Percentiles rank a stretch among this genome's conserved stretches.
Evolutionary conservation across 2,329 filamentous ascomycete genomes (phyloP).

Genomic region (Colletotrichum eremochloae): DNA sequence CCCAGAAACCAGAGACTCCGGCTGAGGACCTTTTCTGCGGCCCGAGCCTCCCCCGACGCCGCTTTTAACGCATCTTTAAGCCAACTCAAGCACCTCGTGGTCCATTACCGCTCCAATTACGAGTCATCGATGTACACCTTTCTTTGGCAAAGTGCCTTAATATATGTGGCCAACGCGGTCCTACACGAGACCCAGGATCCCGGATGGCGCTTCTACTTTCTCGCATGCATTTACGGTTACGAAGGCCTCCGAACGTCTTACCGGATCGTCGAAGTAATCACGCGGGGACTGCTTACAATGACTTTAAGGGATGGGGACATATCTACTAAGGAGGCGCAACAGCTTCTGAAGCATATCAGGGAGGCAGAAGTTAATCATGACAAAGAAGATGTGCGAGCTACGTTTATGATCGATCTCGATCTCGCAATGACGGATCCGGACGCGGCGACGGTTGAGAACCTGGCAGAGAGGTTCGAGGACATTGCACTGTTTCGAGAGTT

Average conservation of each 20-base stretch:
- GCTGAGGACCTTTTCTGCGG: slow-evolving; percentile 50
- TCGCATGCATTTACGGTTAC: slow-evolving; percentile 56
- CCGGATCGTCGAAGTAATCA: slow-evolving; percentile 53
- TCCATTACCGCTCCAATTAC: slow-evolving; percentile 53
- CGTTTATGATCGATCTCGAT: slow-evolving; percentile 55
- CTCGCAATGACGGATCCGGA: slow-evolving; percentile 52
- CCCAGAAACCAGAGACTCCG: slow-evolving; percentile 18
- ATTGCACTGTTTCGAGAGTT: slow-evolving; percentile 53
- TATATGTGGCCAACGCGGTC: slow-evolving; percentile 56
- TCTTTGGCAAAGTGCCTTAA: slow-evolving; percentile 57
- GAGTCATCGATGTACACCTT: slow-evolving; percentile 52
- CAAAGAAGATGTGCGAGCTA: slow-evolving; percentile 49
- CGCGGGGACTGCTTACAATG: slow-evolving; percentile 53
- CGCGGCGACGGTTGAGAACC: slow-evolving; percentile 50
- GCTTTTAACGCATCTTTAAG: slow-evolving; percentile 52
- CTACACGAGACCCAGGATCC: slow-evolving; percentile 48
- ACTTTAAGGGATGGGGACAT: slow-evolving; percentile 51
- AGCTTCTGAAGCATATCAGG: slow-evolving; percentile 49
- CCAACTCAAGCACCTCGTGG: slow-evolving; percentile 55
- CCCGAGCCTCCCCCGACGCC: slow-evolving; percentile 47
- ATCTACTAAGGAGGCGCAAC: slow-evolving; percentile 47
- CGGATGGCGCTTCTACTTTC: slow-evolving; percentile 53
- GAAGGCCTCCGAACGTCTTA: slow-evolving; percentile 52
- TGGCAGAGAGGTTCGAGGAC: slow-evolving; percentile 52
- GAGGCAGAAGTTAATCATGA: slow-evolving; percentile 43